Evolutionary conservation across 2,329 filamentous ascomycete species (phyloP).

Genomic region (Paradendryphiella salina): DNA sequence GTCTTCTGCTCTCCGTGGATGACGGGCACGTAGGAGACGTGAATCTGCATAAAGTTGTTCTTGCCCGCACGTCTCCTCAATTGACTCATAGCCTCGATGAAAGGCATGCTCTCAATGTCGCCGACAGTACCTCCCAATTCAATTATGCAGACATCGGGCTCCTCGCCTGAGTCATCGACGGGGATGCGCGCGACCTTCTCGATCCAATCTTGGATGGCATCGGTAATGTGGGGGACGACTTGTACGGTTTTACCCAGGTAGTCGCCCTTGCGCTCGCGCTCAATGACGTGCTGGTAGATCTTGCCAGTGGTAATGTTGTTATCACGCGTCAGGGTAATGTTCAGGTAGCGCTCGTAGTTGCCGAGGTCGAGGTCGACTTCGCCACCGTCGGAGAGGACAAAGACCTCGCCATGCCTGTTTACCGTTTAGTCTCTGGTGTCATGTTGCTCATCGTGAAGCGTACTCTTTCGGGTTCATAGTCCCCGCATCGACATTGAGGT

Average conservation of each 20-base stretch:
- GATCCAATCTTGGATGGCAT: constrained; percentile 92
- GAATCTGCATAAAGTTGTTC: constrained; percentile 84
- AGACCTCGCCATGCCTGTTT: constrained; percentile 79
- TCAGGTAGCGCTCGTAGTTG: constrained; percentile 80
- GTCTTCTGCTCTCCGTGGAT: constrained; percentile 84
- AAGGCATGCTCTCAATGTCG: constrained; percentile 85
- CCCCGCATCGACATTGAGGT: constrained; percentile 76
- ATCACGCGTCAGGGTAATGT: constrained; percentile 77
- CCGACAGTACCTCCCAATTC: constrained; percentile 71
- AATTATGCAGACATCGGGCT: constrained; percentile 91
- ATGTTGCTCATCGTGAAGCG: constrained; percentile 32
- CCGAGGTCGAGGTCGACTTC: constrained; percentile 75
- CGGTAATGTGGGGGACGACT: constrained; percentile 88
- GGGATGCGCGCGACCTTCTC: constrained; percentile 81
- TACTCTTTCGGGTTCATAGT: constrained; percentile 70
- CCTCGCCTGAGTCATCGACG: constrained; percentile 78
- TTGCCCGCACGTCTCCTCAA: constrained; percentile 71
- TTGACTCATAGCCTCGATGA: constrained; percentile 83
- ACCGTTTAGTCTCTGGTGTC: constrained; percentile 15
- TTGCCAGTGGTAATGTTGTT: constrained; percentile 98
- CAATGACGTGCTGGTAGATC: constrained; percentile 87
- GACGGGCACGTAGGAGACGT: constrained; percentile 85
- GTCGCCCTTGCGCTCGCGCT: constrained; percentile 70
- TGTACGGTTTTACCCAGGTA: constrained; percentile 90
- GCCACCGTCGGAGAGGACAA: constrained; percentile 82